Base-by-base conservation (phyloP, 208 protist species). In the Phytomonas francai region DNA sequence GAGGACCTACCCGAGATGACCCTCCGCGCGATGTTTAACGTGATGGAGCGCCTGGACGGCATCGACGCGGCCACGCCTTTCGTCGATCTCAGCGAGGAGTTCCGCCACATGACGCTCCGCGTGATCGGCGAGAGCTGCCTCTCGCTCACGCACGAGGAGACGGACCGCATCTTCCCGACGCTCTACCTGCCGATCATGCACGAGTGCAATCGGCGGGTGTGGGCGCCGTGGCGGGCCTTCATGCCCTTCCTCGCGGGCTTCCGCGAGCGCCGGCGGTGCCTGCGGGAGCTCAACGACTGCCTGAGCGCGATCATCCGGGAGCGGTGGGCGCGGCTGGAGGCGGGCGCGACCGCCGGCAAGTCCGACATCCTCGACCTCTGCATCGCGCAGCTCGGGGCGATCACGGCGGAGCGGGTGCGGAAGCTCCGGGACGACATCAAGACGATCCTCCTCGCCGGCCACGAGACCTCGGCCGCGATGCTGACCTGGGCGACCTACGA, bases 401-500 rank as follows among this genome's bases (percentile, higher is more conserved):
- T 90, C 51, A 71, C 87, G 72, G 64, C 62, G 16, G 65, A 78
- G 27, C 78, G 87, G 66, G 72, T 93, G 19, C 54, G 72, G 59
- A 80, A 90, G 62, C 84, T 96, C 31, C 79, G 84, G 30, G 88
- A 96, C 73, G 91, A 96, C 67, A 84, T 94, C 32, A 94, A 96
- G 77, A 96, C 91, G 51, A 89, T 94, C 66, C 81, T 96, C 59
- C 82, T 96, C 25, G 88, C 88, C 8, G 91, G 91, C 12, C 91
- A 96, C 71, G 91, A 96, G 70, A 96, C 91, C 2, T 94, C 87
- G 19, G 89, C 88, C 6, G 87, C 89, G 34, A 73, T 96, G 68
- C 74, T 96, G 45, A 96, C 88, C 29, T 96, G 88, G 88, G 85
- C 91, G 27, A 89, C 85, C n/a, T 96, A 96, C 74, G 91, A 96